Evolutionary conservation across 73 alveolate genomes (phyloP).

Genomic region (Stentor roeselii): DNA sequence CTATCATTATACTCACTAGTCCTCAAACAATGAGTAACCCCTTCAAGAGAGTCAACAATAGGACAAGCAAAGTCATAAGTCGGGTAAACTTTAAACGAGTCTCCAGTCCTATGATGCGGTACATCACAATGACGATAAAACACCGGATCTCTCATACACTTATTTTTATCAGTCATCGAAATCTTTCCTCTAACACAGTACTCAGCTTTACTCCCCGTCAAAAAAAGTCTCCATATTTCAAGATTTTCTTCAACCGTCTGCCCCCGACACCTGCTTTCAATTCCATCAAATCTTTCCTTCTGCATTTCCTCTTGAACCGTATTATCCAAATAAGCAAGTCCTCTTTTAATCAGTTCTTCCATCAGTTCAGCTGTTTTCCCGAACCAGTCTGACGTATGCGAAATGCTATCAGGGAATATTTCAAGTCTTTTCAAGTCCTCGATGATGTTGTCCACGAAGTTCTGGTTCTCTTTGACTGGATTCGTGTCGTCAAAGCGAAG

Average conservation of each 20-base stretch:
- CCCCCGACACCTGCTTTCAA: conserved; percentile 79
- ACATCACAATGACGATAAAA: conserved; percentile 81
- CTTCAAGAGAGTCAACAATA: conserved; percentile 93
- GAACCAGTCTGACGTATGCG: conserved; percentile 86
- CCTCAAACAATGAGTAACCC: conserved; percentile 97
- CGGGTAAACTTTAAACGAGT: conserved; percentile 90
- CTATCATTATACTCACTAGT: conserved; percentile 97
- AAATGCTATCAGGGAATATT: conserved; percentile 75
- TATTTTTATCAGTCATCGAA: conserved; percentile 78
- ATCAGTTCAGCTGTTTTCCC: conserved; percentile 53
- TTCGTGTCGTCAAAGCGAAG: conserved; percentile 98
- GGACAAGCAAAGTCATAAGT: conserved; percentile 99
- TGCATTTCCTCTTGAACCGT: conserved; percentile 94
- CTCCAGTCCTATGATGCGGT: conserved; percentile 90
- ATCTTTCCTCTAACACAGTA: conserved; percentile 95
- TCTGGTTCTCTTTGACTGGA: conserved; percentile 91
- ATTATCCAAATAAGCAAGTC: conserved; percentile 94
- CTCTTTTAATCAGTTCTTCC: conserved; percentile 75
- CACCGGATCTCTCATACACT: conserved; percentile 98
- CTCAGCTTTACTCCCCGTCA: conserved; percentile 53
- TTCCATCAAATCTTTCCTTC: conserved; percentile 81
- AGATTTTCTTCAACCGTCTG: conserved; percentile 77
- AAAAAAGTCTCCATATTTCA: conserved; percentile 68
- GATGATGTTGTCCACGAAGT: conserved; percentile 82
- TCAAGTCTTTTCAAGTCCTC: conserved; percentile 78